Evolutionary conservation across 2,329 filamentous ascomycete genomes (phyloP), one percentile per base, ranked within the genome.

Genomic region (Fusarium penzigii): DNA sequence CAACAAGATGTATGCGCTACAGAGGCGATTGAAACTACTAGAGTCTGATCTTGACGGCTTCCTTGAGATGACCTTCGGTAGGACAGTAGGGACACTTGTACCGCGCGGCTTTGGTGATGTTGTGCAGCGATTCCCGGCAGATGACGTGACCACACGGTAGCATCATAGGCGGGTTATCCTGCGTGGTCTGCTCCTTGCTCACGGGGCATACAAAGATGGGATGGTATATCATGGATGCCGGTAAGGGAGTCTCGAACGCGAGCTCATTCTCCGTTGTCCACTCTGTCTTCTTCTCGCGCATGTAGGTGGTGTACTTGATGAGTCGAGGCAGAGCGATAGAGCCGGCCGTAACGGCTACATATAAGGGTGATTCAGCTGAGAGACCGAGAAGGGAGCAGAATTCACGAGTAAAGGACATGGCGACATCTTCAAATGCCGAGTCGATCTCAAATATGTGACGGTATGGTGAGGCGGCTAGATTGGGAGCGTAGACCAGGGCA

Each of bases 51-150:
- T 87, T 85, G 62, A 78, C 82, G 7, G 92, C 90, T 49, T 97
- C 91, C 59, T 84, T 85, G 2, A 89, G 77, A 58, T 87, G 80
- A 42, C 90, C 91, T 72, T 97, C 93, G 29, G 77, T 85, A 0
- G 94, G 94, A 68, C 94, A 99, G 69, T 99, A 99, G 0, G 94
- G 94, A 66, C 94, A 99, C 72, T 99, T 99, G 79, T 95, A 95
- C 53, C 88, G 78, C 40, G 78, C 82, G 1, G 88, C 87, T 73
- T 95, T 96, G 49, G 86, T 86, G 40, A 97, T 79, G 66, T 86
- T 86, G 54, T 88, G 84, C 46, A 99, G 75, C 34, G 88, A 92
- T 66, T 97, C 92, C 58, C 86, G 83, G 16, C 92, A 92, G 53
- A 99, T 87, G 47, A 97, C 93, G 74, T 99, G 94, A 6, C 94